Evolutionary conservation across 345 rosid species (phyloP), one percentile per base, ranked within the genome.

Genomic region (Aquilaria sinensis): DNA sequence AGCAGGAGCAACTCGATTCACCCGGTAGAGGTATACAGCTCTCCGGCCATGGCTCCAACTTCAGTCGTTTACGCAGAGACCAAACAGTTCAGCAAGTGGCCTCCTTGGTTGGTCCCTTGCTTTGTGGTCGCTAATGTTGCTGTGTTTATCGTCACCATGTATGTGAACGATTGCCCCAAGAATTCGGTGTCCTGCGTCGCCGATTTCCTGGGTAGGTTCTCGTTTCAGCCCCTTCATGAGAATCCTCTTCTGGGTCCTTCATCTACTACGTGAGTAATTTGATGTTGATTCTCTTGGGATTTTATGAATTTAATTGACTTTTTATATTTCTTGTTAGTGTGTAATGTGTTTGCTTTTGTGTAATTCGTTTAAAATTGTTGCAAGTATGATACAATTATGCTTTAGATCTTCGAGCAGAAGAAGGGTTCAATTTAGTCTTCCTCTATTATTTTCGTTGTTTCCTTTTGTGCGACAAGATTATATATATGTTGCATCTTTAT

Each of bases 211-310:
- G 98, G 98, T 43, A 71, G 98, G 29, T 83, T 93, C 87, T 85
- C 98, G 31, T 93, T 93, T 70, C 97, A 93, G 85, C 83, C 80
- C 57, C 78, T 86, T 7, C 80, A 82, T 61, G 98, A 93, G 75
- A 93, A 93, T 64, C 98, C 97, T 62, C 97, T 93, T 71, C 83
- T 93, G 10, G 98, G 98, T 65, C 98, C 96, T 73, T 85, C 98
- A 4, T 81, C 98, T 46, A 58, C 68, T 34, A 74, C 98, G 97
- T 89, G 76, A 77, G 83, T 62, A 49, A n/a, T 51, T 51, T 43
- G 16, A 15, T 33, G 10, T 29, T 45, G 10, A 8, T 14, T 45
- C n/a, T 53, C 12, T 41, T 46, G 30, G 53, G 10, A 4, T n/a
- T 43, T n/a, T 15, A 12, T 51, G 49, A 49, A 49, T 31, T 43